Base-by-base conservation (phyloP, 371 early-diverging fungal genomes). In the Apophysomyces trapeziformis region DNA sequence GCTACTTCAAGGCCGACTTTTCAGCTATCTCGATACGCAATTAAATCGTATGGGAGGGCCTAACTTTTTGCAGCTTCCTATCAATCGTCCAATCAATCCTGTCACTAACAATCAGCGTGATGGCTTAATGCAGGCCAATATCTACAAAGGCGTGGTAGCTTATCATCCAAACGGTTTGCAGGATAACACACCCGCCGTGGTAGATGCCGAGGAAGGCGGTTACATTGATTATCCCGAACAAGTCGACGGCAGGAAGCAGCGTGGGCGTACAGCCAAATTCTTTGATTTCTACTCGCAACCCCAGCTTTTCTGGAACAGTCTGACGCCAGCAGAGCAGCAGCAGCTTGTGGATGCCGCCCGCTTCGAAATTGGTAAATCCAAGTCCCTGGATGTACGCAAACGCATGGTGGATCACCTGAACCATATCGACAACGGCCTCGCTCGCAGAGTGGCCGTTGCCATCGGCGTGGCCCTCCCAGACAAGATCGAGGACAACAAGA, bases 51-150 rank as follows among this genome's bases (percentile, higher is more conserved):
- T 85, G 68, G 79, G 68, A 38, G 62, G 74, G 26, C 73, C 71
- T 38, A 87, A 87, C 68, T 86, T 68, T 46, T 60, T 78, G 63
- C 79, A 86, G 60, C 50, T 86, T 7, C 87, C 87, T 39, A 85
- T 86, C 70, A 86, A 86, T 60, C 71, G 68, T 21, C 81, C 84
- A 1, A 38, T 78, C 18, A 60, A 57, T 26, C 60, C 75, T 41
- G 79, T 81, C 26, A 70, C 70, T 68, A 84, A 87, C 74, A 77
- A 82, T 58, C 79, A 85, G 58, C 83, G 87, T 37, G 87, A 84
- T 68, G 87, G 86, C 4, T 76, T 60, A 64, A 78, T 68, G 65
- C 64, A 74, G 63, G 57, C 14, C 16, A 69, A 68, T 1, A 65
- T 76, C 11, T 66, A 67, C 58, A 67, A 68, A 18, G 79, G 79